A percentile compares a stretch with the other conserved stretches of the same genome.
Evolutionary conservation across 768 basidiomycete genomes (phyloP).

Genomic region (Kwoniella mangroviensis): DNA sequence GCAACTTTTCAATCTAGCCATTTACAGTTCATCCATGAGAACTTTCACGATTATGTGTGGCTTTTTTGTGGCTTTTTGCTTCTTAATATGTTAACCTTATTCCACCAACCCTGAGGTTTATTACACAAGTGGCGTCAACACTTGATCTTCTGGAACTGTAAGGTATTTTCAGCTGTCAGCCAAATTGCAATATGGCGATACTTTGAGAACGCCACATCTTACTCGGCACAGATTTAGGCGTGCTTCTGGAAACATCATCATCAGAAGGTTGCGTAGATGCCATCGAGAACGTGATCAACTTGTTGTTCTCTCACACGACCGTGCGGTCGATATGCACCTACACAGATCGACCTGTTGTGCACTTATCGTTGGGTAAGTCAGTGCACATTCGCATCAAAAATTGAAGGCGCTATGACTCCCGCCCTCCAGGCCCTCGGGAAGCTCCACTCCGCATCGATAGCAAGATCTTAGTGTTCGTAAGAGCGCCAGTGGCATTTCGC

Average conservation of each 20-base stretch:
- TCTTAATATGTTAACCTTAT: background rate
- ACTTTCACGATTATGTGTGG: no score
- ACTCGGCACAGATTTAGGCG: background rate
- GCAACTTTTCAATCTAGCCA: background rate
- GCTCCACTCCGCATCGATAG: conserved; percentile 7
- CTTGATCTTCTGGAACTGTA: background rate
- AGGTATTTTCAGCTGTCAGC: no score
- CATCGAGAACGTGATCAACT: no score
- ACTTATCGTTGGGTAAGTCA: no score
- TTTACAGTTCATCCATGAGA: background rate
- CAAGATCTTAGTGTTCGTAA: background rate
- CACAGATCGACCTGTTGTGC: background rate
- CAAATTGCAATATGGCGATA: no score
- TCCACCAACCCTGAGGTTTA: background rate
- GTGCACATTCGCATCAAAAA: no score
- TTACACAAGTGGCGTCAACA: background rate
- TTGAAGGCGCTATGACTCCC: no score
- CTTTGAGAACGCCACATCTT: background rate
- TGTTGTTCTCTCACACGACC: no score
- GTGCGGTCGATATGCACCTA: background rate
- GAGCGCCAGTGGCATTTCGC: no score
- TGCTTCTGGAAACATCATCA: background rate
- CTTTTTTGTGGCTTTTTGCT: background rate
- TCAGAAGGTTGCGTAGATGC: background rate
- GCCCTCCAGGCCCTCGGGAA: background rate